Evolutionary conservation across 2,329 filamentous ascomycete genomes (phyloP).

Genomic region (Aureobasidium sp.): DNA sequence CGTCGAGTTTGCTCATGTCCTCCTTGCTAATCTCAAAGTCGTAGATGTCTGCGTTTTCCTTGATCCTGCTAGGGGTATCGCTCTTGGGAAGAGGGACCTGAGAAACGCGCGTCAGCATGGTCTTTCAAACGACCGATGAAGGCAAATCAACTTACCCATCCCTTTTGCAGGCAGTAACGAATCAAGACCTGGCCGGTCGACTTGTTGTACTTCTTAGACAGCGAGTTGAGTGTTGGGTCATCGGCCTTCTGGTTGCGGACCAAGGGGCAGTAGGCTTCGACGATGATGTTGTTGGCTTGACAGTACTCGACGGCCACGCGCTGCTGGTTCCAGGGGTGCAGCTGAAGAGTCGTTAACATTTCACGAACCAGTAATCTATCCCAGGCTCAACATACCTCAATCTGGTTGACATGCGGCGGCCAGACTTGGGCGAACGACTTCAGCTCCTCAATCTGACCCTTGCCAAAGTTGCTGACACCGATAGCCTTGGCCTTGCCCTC

Average conservation of each 20-base stretch:
- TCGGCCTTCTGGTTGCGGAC: slow-evolving; percentile 66
- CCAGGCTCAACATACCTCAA: slow-evolving; percentile 49
- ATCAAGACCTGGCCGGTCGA: slow-evolving; percentile 70
- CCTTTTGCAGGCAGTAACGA: slow-evolving; percentile 76
- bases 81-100: slow-evolving; percentile 61
- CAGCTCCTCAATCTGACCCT: slow-evolving; percentile 62
- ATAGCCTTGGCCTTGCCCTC: slow-evolving; percentile 58
- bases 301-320: slow-evolving; percentile 52
- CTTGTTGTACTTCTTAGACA: slow-evolving; percentile 67
- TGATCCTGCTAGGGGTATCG: slow-evolving; percentile 59
- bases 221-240: slow-evolving; percentile 55
- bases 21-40: slow-evolving; percentile 50
- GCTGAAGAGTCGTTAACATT: slow-evolving; percentile 35
- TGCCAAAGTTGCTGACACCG: slow-evolving; percentile 66
- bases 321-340: slow-evolving; percentile 68
- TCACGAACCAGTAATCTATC: slow-evolving; percentile 4
- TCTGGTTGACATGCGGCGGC: slow-evolving; percentile 68
- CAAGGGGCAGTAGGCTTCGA: slow-evolving; percentile 60
- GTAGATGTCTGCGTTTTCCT: slow-evolving; percentile 58
- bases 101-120: background rate
- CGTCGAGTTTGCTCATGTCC: slow-evolving; percentile 52
- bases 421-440: slow-evolving; percentile 57
- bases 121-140: background rate
- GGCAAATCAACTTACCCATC: slow-evolving; percentile 41
- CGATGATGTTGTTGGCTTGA: slow-evolving; percentile 50